Conservation (phyloP, 306 rosid species). For the Quillaja saponaria region DNA sequence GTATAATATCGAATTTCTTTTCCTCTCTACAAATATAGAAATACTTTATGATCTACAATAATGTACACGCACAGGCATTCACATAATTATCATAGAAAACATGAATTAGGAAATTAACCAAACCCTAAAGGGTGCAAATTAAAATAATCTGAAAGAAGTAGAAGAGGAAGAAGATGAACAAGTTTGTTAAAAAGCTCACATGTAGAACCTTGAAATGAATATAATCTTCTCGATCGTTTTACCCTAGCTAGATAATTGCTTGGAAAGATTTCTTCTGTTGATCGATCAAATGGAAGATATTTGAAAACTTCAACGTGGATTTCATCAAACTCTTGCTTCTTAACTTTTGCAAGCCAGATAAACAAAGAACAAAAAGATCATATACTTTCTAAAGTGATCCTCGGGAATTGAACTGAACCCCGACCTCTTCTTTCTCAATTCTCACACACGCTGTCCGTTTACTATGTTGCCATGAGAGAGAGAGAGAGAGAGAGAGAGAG, state of each 20-base stretch:
- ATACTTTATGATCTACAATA: too few relatives aligned
- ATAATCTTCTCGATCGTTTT: background rate
- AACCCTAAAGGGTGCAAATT: conserved; percentile 7
- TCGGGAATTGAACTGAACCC: conserved; percentile 57
- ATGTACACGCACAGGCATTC: conserved; percentile 4
- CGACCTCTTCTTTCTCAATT: background rate
- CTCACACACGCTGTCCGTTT: conserved; percentile 17
- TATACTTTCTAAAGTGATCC: too few relatives aligned
- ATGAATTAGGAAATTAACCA: conserved; percentile 11
- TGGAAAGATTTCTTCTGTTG: conserved; percentile 27
- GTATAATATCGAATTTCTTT: too few relatives aligned
- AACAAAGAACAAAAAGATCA: conserved; percentile 37
- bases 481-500: conserved; percentile 34
- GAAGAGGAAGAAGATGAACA: conserved; percentile 14
- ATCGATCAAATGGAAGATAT: conserved; percentile 45
- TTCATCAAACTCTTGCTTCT: conserved; percentile 20
- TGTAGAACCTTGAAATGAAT: conserved; percentile 40
- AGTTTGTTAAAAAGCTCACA: background rate
- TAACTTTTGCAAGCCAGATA: conserved; percentile 19
- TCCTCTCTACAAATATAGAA: too few relatives aligned
- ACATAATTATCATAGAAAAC: background rate
- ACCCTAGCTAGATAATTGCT: too few relatives aligned
- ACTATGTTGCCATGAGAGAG: conserved; percentile 25
- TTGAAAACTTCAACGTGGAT: conserved; percentile 10
- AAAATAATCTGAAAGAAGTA: conserved; percentile 16